Percentiles rank a stretch among this genome's conserved stretches.
Evolutionary conservation across 2,329 filamentous ascomycete genomes (phyloP).

Genomic region (Xylaria sp.): DNA sequence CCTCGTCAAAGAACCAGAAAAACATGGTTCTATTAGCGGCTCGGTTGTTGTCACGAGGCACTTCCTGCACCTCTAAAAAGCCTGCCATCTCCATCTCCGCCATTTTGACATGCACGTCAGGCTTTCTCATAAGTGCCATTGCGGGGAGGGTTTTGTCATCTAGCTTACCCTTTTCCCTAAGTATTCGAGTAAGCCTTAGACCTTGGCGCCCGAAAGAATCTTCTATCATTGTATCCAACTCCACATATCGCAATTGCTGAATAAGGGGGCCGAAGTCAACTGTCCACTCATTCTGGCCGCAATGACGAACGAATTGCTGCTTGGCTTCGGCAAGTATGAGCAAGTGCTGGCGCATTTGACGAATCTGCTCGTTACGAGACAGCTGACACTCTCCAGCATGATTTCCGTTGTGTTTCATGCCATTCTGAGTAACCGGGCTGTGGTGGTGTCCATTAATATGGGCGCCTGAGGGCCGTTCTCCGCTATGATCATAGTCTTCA

Average conservation of each 20-base stretch:
- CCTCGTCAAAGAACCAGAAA: constrained; percentile 88
- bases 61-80: constrained; percentile 90
- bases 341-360: constrained; percentile 77
- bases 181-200: constrained; percentile 83
- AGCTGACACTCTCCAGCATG: constrained; percentile 60
- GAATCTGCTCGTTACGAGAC: constrained; percentile 58
- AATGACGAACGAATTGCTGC: constrained; percentile 74
- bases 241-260: constrained; percentile 74
- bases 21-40: constrained; percentile 86
- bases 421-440: constrained; percentile 38
- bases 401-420: constrained; percentile 45
- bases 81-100: constrained; percentile 87
- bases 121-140: constrained; percentile 83
- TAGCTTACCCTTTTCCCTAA: constrained; percentile 88
- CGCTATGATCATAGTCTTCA: constrained; percentile 51
- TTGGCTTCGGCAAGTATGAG: constrained; percentile 75
- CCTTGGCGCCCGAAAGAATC: constrained; percentile 80
- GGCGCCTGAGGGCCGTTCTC: constrained; percentile 34
- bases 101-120: constrained; percentile 85
- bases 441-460: constrained; percentile 45
- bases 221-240: constrained; percentile 84
- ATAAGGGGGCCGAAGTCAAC: constrained; percentile 83
- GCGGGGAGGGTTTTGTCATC: constrained; percentile 90
- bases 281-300: constrained; percentile 78
- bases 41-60: constrained; percentile 86